Conservation (phyloP, 352 stramenopile species). For the Phytophthora podocarpi region DNA sequence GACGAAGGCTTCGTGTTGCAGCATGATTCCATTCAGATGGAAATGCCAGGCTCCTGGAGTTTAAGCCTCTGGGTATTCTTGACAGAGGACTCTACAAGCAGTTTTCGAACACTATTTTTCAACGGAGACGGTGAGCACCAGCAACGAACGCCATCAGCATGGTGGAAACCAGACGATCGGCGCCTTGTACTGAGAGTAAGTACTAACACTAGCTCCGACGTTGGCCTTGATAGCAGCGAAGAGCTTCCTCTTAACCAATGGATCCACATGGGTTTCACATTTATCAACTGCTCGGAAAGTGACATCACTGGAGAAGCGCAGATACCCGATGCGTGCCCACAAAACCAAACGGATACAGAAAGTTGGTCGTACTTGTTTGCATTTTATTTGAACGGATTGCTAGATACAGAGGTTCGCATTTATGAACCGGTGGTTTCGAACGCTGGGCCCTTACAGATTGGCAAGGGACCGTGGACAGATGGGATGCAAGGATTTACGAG, state of each 20-base stretch:
- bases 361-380: conserved; percentile 52
- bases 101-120: conserved; percentile 80
- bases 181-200: conserved; percentile 74
- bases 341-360: not conserved
- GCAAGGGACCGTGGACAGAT: conserved; percentile 69
- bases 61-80: conserved; percentile 75
- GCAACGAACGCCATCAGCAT: conserved; percentile 81
- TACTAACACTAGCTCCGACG: conserved; percentile 54
- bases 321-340: conserved; percentile 9
- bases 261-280: conserved; percentile 74
- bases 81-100: conserved; percentile 54
- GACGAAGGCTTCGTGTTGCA: conserved; percentile 50
- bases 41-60: conserved; percentile 57
- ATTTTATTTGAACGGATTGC: conserved; percentile 63
- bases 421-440: conserved; percentile 56
- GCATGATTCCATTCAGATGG: conserved; percentile 40
- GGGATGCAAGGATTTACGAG: conserved; percentile 70
- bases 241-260: conserved; percentile 61
- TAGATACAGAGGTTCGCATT: conserved; percentile 57
- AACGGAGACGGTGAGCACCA: conserved; percentile 69
- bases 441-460: conserved; percentile 65
- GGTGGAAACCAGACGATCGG: conserved; percentile 74
- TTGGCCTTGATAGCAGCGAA: conserved; percentile 54
- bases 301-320: not conserved
- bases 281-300: conserved; percentile 59